Conservation (phyloP, 2,329 filamentous ascomycete genomes). For the Neofusicoccum ribis region DNA sequence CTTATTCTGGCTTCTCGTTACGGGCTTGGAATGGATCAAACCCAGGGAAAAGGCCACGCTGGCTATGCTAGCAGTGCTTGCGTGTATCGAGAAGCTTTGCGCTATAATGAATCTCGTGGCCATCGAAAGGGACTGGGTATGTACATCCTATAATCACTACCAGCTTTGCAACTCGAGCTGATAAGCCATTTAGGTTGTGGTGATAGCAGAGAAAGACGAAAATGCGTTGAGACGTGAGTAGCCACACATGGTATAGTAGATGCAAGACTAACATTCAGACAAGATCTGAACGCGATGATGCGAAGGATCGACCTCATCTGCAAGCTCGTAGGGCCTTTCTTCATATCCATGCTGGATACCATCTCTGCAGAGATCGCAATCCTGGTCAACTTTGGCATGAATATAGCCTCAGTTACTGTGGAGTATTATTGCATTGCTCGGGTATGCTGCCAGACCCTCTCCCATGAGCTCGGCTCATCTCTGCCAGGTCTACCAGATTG, state of each 20-base stretch:
- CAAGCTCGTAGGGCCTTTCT: constrained; percentile 57
- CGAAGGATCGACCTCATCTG: constrained; percentile 60
- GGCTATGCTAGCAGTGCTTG: not conserved
- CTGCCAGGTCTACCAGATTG: not conserved
- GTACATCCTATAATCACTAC: too few relatives aligned
- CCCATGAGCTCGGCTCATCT: not conserved
- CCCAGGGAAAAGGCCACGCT: not conserved
- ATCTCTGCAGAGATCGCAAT: constrained; percentile 46
- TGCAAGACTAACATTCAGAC: not conserved
- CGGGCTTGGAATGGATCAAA: not conserved
- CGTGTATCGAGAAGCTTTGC: not conserved
- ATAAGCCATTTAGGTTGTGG: too few relatives aligned
- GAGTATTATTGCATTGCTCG: too few relatives aligned
- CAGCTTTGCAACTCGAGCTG: too few relatives aligned
- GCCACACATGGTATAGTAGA: not conserved
- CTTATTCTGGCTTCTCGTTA: not conserved
- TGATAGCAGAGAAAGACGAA: too few relatives aligned
- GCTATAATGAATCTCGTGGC: not conserved
- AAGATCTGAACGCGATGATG: constrained; percentile 32
- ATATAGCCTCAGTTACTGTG: too few relatives aligned
- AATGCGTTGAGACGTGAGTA: constrained; percentile 17
- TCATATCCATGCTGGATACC: constrained; percentile 51
- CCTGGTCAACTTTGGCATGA: constrained; percentile 34
- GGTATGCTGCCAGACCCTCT: too few relatives aligned
- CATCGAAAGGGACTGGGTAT: not conserved